A percentile compares a stretch with the other conserved stretches of the same genome.
phyloP scores from a whole-genome alignment of 306 rosid genomes.

The Trifolium fragiferum region DNA sequence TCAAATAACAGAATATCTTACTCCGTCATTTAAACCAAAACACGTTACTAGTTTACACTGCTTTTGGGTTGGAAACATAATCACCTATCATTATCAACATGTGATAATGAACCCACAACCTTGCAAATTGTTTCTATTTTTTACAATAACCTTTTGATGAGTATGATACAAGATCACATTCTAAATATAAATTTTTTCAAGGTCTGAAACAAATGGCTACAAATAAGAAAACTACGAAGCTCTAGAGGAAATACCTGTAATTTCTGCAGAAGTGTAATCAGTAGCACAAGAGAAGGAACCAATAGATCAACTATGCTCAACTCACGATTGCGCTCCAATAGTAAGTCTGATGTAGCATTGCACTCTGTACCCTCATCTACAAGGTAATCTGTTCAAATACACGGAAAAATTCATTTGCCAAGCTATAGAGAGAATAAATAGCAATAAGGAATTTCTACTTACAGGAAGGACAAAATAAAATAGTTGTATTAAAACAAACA shows the following conservation, averaged over 20 bases:
- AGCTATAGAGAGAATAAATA: slow-evolving; percentile 28
- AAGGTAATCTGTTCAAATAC: slow-evolving; percentile 80
- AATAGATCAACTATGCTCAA: slow-evolving; percentile 86
- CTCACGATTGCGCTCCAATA: slow-evolving; percentile 88
- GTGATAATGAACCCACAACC: slow-evolving; percentile 30
- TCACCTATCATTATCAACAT: slow-evolving; percentile 31
- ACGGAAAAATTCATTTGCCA: slow-evolving; percentile 32
- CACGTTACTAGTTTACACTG: not conserved
- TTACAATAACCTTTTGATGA: slow-evolving; percentile 1
- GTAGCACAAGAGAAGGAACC: slow-evolving; percentile 79
- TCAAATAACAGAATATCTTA: slow-evolving; percentile 17
- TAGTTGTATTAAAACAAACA: not conserved
- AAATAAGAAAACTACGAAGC: slow-evolving; percentile 20
- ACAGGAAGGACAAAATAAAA: not conserved
- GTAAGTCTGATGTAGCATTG: slow-evolving; percentile 90
- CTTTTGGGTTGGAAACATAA: slow-evolving; percentile 23
- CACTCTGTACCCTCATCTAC: slow-evolving; percentile 99
- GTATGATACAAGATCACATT: not conserved
- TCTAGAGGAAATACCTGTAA: slow-evolving; percentile 68
- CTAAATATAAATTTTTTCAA: slow-evolving; percentile 14
- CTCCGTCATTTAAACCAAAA: not conserved
- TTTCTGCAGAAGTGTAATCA: slow-evolving; percentile 78
- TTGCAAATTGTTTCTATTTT: not conserved
- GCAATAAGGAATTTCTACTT: not conserved
- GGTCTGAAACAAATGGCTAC: slow-evolving; percentile 13